Percentiles rank a stretch among this genome's conserved stretches.
phyloP scores from a whole-genome alignment of 2,329 filamentous ascomycete genomes.

The Nemania sp. region DNA sequence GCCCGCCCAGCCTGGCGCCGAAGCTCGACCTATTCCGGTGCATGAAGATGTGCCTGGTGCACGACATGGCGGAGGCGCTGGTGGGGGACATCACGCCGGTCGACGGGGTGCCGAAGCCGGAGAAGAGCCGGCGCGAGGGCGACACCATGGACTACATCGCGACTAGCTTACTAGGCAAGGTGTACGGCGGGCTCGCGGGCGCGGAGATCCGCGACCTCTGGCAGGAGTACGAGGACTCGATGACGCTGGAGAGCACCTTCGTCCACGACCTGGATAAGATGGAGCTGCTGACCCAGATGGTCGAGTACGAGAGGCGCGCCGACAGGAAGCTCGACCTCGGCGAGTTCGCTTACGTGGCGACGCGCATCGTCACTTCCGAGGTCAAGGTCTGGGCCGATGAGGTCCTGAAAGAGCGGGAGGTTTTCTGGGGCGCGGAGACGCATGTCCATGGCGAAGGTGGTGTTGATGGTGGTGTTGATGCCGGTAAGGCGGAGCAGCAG shows the following conservation, averaged over 20 bases:
- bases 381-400: conserved; percentile 78
- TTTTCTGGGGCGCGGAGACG: conserved; percentile 65
- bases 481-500: conserved; percentile 46
- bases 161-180: conserved; percentile 69
- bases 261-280: conserved; percentile 99
- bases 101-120: conserved; percentile 79
- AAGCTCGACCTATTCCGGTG: conserved; percentile 79
- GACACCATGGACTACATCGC: conserved; percentile 93
- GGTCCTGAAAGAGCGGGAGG: conserved; percentile 73
- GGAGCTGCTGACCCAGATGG: conserved; percentile 91
- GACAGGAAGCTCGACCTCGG: conserved; percentile 72
- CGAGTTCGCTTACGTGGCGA: conserved; percentile 83
- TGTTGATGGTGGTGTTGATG: conserved; percentile 44
- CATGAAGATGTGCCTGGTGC: conserved; percentile 92
- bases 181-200: conserved; percentile 71
- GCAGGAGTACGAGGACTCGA: conserved; percentile 91
- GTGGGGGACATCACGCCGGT: conserved; percentile 97
- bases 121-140: conserved; percentile 86
- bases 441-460: conserved; percentile 53
- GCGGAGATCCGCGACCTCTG: conserved; percentile 77
- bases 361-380: conserved; percentile 73
- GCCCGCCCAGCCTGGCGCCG: conserved; percentile 71
- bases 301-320: conserved; percentile 85
- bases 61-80: conserved; percentile 95
- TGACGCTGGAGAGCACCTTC: conserved; percentile 82